Percentiles rank a stretch among this genome's conserved stretches.
phyloP scores from a whole-genome alignment of 305 asterid species.

The Petunia hybrid region DNA sequence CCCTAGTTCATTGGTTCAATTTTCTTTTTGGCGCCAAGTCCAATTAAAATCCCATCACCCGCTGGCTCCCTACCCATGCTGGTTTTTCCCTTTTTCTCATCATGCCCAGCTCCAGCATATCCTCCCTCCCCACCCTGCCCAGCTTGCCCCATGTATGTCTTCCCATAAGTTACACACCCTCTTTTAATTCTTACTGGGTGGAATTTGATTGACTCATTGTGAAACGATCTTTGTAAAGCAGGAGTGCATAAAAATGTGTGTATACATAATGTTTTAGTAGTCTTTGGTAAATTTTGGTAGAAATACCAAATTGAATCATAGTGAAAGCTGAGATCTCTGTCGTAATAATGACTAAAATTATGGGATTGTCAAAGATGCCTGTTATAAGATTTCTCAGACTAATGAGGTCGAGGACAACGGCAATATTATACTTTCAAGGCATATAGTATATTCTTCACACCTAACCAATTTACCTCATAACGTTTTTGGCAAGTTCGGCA shows the following conservation, averaged over 20 bases:
- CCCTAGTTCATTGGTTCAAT: background rate
- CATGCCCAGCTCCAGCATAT: background rate
- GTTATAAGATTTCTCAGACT: slow-evolving; percentile 28
- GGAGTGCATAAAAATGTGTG: background rate
- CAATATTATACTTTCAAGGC: no score
- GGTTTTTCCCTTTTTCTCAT: background rate
- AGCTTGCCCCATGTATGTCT: background rate
- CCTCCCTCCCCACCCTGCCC: background rate
- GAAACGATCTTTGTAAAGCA: background rate
- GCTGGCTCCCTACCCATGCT: background rate
- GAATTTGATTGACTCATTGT: background rate
- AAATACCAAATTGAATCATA: background rate
- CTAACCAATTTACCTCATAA: no score
- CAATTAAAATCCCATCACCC: background rate
- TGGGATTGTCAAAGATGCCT: background rate
- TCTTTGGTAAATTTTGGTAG: background rate
- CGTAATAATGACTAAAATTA: background rate
- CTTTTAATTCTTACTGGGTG: slow-evolving; percentile 1
- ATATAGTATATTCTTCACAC: no score
- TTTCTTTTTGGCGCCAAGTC: background rate
- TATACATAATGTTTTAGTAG: background rate
- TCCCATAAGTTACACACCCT: background rate
- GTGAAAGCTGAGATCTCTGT: background rate
- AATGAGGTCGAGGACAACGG: slow-evolving; percentile 18
- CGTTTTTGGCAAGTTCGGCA: no score